phyloP scores from a whole-genome alignment of 192 early-diverging fungal species.

The Mortierella claussenii region DNA sequence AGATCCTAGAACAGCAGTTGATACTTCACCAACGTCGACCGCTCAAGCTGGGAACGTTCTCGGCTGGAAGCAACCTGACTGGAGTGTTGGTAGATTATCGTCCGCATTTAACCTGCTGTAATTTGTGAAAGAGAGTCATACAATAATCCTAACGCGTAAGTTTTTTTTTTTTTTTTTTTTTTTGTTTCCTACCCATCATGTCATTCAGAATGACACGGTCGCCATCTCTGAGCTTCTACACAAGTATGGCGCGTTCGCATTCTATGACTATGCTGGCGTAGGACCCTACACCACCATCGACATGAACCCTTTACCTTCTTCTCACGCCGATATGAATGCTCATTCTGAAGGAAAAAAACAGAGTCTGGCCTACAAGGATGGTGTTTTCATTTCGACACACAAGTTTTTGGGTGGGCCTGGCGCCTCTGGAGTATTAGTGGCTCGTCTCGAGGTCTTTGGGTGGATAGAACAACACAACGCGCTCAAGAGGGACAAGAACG shows the following conservation, averaged over 20 bases:
- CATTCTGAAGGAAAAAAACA: not conserved
- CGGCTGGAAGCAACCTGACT: conserved; percentile 58
- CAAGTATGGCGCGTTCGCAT: conserved; percentile 45
- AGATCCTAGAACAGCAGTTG: conserved; percentile 35
- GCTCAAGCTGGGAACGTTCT: conserved; percentile 50
- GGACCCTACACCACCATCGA: conserved; percentile 49
- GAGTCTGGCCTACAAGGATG: conserved; percentile 52
- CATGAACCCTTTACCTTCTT: conserved; percentile 24
- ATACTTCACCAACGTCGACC: conserved; percentile 23
- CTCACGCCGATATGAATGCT: not conserved
- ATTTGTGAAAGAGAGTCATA: too few species aligned
- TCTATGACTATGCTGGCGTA: conserved; percentile 58
- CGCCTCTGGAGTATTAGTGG: conserved; percentile 52
- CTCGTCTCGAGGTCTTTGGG: conserved; percentile 35
- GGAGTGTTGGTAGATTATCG: conserved; percentile 44
- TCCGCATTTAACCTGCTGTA: too few species aligned
- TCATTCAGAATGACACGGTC: conserved; percentile 49
- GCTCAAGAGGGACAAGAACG: conserved; percentile 8
- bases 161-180: not conserved
- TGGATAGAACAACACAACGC: conserved; percentile 8
- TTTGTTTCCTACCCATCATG: not conserved
- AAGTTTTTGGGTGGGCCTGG: conserved; percentile 60
- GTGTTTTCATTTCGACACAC: conserved; percentile 56
- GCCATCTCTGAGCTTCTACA: conserved; percentile 55
- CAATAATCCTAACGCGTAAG: too few species aligned